Conservation (phyloP, 805 yeast genomes). For the Saturnispora gosingensis region DNA sequence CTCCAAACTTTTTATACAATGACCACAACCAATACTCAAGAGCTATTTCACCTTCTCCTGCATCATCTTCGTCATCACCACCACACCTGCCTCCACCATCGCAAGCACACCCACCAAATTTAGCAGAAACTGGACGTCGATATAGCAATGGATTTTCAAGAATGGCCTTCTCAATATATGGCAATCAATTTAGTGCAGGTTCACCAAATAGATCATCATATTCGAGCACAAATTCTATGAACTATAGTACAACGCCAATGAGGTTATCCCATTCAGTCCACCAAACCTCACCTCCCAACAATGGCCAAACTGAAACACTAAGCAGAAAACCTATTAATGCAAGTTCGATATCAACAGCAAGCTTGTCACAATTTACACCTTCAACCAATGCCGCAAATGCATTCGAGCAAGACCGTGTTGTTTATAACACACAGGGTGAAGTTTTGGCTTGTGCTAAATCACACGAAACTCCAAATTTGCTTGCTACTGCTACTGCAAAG, state of each 20-base stretch:
- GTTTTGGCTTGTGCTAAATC: constrained; percentile 27
- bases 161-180: constrained; percentile 53
- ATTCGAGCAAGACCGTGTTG: constrained; percentile 18
- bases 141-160: constrained; percentile 35
- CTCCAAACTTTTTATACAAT: not conserved
- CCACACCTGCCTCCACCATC: constrained; percentile 15
- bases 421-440: constrained; percentile 28
- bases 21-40: not conserved
- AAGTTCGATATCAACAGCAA: not conserved
- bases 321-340: not conserved
- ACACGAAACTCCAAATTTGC: constrained; percentile 26
- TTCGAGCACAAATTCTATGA: constrained; percentile 1
- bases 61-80: constrained; percentile 5
- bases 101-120: constrained; percentile 15
- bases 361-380: constrained; percentile 9
- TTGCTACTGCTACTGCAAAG: constrained; percentile 37
- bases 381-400: constrained; percentile 12
- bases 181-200: constrained; percentile 19
- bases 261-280: constrained; percentile 10
- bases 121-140: constrained; percentile 20
- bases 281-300: constrained; percentile 1
- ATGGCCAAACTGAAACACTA: not conserved
- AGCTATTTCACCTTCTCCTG: constrained; percentile 11
- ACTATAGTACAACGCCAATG: constrained; percentile 3
- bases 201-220: constrained; percentile 5